A percentile compares a stretch with the other conserved stretches of the same genome.
These are phyloP conservation scores for Colletotrichum sp. DNA, from an alignment of 2,329 filamentous ascomycete species.

Conservation along the genomic window DNA sequence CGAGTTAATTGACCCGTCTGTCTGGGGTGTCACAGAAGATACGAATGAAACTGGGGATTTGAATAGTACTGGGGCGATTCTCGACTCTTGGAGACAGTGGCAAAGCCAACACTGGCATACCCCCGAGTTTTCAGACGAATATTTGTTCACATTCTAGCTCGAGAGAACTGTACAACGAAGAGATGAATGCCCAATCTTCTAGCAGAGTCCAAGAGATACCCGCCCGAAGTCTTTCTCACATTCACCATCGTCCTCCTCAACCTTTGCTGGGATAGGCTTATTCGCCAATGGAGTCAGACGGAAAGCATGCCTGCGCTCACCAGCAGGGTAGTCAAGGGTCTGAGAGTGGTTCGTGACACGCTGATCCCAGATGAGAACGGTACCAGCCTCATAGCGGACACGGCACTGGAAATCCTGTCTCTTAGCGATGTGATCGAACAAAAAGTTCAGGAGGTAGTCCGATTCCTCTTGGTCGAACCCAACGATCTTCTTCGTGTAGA, in stretches of 20 bases:
- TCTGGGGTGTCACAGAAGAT: not conserved
- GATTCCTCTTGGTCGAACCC: slow-evolving; percentile 74
- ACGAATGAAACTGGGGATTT: not conserved
- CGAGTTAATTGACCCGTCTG: fast-evolving
- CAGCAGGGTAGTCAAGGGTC: slow-evolving; percentile 7
- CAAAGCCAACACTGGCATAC: not conserved
- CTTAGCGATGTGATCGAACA: slow-evolving; percentile 70
- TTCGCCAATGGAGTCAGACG: slow-evolving; percentile 16
- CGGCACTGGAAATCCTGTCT: slow-evolving; percentile 69
- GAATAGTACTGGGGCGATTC: not conserved
- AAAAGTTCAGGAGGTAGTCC: slow-evolving; percentile 68
- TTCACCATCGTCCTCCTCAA: slow-evolving; percentile 26
- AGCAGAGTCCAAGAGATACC: slow-evolving; percentile 20
- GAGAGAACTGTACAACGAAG: fast-evolving
- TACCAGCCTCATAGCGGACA: slow-evolving; percentile 65
- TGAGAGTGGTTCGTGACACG: slow-evolving; percentile 11
- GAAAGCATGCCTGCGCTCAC: slow-evolving; percentile 12
- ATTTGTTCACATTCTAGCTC: not conserved
- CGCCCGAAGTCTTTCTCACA: slow-evolving; percentile 22
- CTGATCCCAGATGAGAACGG: slow-evolving; percentile 61
- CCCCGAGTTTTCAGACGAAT: not conserved
- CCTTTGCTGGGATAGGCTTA: slow-evolving; percentile 13
- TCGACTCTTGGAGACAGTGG: not conserved
- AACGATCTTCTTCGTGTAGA: slow-evolving; percentile 66
- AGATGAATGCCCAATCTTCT: not conserved